Evolutionary conservation across 345 rosid genomes (phyloP), one percentile per base, ranked within the genome.

Genomic region (Eucalyptus urophylla): DNA sequence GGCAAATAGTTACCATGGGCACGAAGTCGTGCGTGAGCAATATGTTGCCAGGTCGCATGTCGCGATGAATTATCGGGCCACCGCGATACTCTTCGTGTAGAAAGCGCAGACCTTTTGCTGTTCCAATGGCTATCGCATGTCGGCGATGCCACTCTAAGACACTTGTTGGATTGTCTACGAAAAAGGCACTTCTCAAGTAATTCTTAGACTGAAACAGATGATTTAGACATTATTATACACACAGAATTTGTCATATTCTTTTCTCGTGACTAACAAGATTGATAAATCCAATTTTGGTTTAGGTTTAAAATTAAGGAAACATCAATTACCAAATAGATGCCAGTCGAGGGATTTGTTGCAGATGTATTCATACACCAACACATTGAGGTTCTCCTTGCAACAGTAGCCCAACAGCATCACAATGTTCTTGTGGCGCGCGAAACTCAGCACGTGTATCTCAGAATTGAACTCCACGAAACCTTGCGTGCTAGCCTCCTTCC

Each of bases 401-500:
- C 94, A 94, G 87, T 89, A 93, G 50, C 97, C 95, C 91, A 95
- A 91, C 88, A 95, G 93, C 96, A 95, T 94, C 86, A 95, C 94
- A 72, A 95, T 95, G 92, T 95, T 95, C 96, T 94, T 95, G 94
- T 95, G 96, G 85, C 93, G 94, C 29, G 93, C 97, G 49, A 95
- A 95, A 87, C 91, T 93, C 49, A 95, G 86, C 56, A 93, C 95
- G 54, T 92, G 91, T 24, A 95, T 87, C 90, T 95, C 96, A 11
- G 95, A 93, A 8, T 94, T 92, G 87, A 95, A 95, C 67, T 95
- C 96, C 8, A 86, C 8, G 89, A 94, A 93, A 8, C 95, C 96
- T 91, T 94, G 97, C 6, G 91, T 80, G 88, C 96, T 94, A 29
- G 93, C 95, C 91, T 95, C 93, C 92, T 95, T 93, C 51, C 90